Evolutionary conservation across 1,284 basidiomycete species (phyloP), one percentile per base, ranked within the genome.

Genomic region (Leucoagaricus sp.): DNA sequence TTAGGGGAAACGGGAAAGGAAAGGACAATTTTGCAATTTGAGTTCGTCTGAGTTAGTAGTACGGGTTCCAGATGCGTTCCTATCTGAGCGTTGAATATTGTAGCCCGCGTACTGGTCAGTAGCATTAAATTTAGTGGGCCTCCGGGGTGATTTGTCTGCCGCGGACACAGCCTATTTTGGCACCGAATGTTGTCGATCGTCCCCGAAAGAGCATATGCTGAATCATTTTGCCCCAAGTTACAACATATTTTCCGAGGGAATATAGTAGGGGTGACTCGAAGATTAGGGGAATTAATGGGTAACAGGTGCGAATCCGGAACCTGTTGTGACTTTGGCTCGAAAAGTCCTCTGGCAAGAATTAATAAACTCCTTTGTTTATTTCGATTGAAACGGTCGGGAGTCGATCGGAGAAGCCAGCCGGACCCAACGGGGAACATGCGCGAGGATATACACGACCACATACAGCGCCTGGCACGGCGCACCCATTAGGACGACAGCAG

Each of bases 351-450:
- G 28, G 19, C 23, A 19, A 33, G 41, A 46, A 56, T 31, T 51
- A n/a, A 31, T 51, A 19, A 25, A 29, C 36, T 42, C 28, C 47
- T 48, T 33, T 42, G 17, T 44, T 51, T 57, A 57, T 51, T 51
- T 45, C 44, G 50, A 45, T 57, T 51, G 48, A 57, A 51, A 57
- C 55, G 54, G 10, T 36, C 40, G 55, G 55, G 41, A 57, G 49
- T 21, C 49, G 55, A 57, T 57, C 55, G 55, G 49, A 36, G 25
- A 29, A 25, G 40, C 28, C 31, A 42, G 42, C 47, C 53, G 53
- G 53, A 53, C 12, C 53, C 53, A 55, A 55, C 53, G 46, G 53
- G 46, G 48, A 46, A 57, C 55, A 57, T 55, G 45, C 19, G 28
- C 36, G n/a, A n/a, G n/a, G 50, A 31, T 52, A 54, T 46, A 54